Conservation (phyloP, 257 asterid species). For the Capsicum rhomboideum region DNA sequence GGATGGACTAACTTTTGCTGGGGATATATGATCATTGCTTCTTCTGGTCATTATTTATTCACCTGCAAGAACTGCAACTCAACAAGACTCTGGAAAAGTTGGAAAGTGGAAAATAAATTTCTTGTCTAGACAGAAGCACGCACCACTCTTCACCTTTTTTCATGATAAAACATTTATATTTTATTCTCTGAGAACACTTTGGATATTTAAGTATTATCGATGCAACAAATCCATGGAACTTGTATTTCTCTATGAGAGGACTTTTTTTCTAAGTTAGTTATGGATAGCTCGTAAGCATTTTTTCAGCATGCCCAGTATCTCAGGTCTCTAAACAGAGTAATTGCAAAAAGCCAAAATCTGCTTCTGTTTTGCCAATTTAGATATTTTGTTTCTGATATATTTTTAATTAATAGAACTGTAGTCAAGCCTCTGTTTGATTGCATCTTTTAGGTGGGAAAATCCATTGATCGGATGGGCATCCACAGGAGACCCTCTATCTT, state of each 20-base stretch:
- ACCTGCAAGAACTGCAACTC: background rate
- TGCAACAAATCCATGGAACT: background rate
- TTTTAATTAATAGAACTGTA: background rate
- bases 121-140: background rate
- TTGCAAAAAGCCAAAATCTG: background rate
- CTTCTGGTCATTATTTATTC: background rate
- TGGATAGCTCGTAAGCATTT: background rate
- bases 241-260: background rate
- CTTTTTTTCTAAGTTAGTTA: background rate
- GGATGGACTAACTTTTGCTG: background rate
- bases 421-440: background rate
- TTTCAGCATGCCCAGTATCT: background rate
- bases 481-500: background rate
- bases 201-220: background rate
- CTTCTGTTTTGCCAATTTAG: background rate
- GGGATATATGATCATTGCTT: background rate
- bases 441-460: background rate
- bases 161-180: background rate
- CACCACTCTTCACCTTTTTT: background rate
- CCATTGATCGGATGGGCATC: background rate
- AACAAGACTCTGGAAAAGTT: background rate
- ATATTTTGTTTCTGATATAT: background rate
- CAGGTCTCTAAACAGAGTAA: background rate
- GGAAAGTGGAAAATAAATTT: background rate
- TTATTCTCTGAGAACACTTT: background rate